Evolutionary conservation across 2,329 filamentous ascomycete genomes (phyloP).

Genomic region (Apiospora marii): DNA sequence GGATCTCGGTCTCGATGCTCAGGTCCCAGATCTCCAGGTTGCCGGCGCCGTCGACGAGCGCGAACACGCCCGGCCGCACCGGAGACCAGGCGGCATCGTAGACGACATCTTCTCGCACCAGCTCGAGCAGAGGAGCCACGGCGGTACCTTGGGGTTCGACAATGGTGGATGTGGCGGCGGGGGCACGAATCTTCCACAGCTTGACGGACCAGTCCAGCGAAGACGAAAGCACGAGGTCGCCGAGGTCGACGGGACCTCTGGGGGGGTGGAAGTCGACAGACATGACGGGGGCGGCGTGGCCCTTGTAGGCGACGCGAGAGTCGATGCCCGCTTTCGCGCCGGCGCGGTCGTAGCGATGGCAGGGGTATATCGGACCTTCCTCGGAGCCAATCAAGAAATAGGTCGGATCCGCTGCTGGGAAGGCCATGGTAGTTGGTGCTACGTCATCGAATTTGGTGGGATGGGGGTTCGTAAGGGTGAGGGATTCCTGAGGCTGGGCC

Average conservation of each 20-base stretch:
- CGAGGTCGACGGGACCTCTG: conserved; percentile 89
- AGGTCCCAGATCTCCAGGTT: conserved; percentile 96
- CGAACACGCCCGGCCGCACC: conserved; percentile 92
- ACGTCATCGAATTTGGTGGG: conserved; percentile 94
- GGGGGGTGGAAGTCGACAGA: conserved; percentile 95
- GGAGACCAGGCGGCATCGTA: conserved; percentile 98
- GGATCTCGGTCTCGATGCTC: conserved; percentile 90
- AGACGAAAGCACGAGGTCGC: conserved; percentile 90
- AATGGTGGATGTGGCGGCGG: conserved; percentile 73
- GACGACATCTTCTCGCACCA: conserved; percentile 93
- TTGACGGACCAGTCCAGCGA: conserved; percentile 97
- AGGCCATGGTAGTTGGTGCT: conserved; percentile 91
- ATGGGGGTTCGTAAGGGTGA: conserved; percentile 85
- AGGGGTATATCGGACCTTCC: conserved; percentile 95
- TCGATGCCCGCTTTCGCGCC: conserved; percentile 97
- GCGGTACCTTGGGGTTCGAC: conserved; percentile 54
- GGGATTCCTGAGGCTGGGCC: conserved; percentile 91
- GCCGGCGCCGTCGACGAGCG: conserved; percentile 90
- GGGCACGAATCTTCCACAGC: conserved; percentile 91
- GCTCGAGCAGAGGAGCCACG: conserved; percentile 82
- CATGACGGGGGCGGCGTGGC: conserved; percentile 94
- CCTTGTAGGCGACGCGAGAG: conserved; percentile 84
- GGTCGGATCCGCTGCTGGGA: conserved; percentile 93
- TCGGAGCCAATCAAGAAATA: conserved; percentile 98
- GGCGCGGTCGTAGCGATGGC: conserved; percentile 95